phyloP scores from a whole-genome alignment of 371 early-diverging fungal species.

The Mortierella sp. region DNA sequence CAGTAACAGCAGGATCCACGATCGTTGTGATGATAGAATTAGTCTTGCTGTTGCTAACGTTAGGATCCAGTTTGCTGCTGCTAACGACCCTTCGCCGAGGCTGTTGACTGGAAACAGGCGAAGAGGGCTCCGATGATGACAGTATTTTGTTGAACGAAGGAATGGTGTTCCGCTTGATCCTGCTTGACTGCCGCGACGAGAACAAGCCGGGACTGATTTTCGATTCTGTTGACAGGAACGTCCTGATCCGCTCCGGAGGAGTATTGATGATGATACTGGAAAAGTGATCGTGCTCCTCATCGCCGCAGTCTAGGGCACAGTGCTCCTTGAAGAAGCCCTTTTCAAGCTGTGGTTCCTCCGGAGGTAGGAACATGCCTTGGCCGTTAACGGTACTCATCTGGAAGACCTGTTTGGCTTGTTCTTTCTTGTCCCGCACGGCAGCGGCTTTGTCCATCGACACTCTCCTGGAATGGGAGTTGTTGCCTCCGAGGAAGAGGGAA shows the following conservation, averaged over 20 bases:
- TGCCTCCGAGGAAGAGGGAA: background rate
- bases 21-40: background rate
- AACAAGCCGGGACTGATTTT: constrained; percentile 46
- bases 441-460: constrained; percentile 20
- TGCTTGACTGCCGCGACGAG: constrained; percentile 27
- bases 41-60: background rate
- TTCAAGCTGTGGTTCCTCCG: constrained; percentile 14
- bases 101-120: background rate
- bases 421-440: constrained; percentile 28
- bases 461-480: background rate
- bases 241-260: constrained; percentile 36
- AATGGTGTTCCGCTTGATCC: constrained; percentile 33
- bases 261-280: constrained; percentile 37
- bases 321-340: constrained; percentile 21
- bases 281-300: constrained; percentile 30
- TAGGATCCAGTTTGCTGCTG: background rate
- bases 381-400: constrained; percentile 45
- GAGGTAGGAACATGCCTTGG: constrained; percentile 40
- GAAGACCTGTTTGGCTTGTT: constrained; percentile 38
- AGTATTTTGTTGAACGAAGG: constrained; percentile 16
- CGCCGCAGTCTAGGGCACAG: constrained; percentile 8
- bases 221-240: constrained; percentile 40
- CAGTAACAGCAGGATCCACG: background rate
- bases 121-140: background rate
- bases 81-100: background rate